Evolutionary conservation across 2,329 filamentous ascomycete genomes (phyloP), one percentile per base, ranked within the genome.

Genomic region (Fusarium veterinarium): DNA sequence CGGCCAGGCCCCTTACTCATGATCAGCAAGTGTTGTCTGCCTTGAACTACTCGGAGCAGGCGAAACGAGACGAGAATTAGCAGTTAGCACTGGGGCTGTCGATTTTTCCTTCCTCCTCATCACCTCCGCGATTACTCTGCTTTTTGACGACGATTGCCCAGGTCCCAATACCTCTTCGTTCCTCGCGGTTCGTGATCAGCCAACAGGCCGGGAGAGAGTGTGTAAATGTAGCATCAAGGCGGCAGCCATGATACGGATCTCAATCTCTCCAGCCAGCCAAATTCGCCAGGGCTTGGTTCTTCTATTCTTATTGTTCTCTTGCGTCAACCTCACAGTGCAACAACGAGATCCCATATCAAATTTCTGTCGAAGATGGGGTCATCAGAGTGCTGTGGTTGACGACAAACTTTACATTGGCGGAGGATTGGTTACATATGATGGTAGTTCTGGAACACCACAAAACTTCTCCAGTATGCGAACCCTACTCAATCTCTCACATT

Each of bases 401-500:
- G 80, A 85, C 45, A 86, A 84, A 69, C 80, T 92, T 25, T 92
- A 89, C 76, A 88, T 92, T 58, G 89, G 92, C 75, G 90, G 90
- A 41, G 90, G 90, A 8, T 81, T 87, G 60, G 77, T 91, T 33
- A 86, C 88, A 73, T 90, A 86, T 80, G 87, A 84, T 72, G 84
- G 87, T 5, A 79, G 87, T 25, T 78, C 83, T 5, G 79, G 83
- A 45, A 84, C 86, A 72, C 81, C 84, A 2, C 78, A 79, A 20
- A 90, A 91, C 71, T 86, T 87, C 73, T 86, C 88, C 25, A 91
- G 89, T 91, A 81, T 61, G 87, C 82, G 45, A 40, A 41, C 40
- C 45, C 52, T 30, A 14, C 42, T 23, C 30, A 30, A 48, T 38
- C 44, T 23, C 31, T 45, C 40, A 37, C 42, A 30, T 42, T 35